A percentile compares a stretch with the other conserved stretches of the same genome.
These are phyloP conservation scores for Tilletia indica DNA, from an alignment of 1,284 basidiomycete species.

Conservation along the genomic window DNA sequence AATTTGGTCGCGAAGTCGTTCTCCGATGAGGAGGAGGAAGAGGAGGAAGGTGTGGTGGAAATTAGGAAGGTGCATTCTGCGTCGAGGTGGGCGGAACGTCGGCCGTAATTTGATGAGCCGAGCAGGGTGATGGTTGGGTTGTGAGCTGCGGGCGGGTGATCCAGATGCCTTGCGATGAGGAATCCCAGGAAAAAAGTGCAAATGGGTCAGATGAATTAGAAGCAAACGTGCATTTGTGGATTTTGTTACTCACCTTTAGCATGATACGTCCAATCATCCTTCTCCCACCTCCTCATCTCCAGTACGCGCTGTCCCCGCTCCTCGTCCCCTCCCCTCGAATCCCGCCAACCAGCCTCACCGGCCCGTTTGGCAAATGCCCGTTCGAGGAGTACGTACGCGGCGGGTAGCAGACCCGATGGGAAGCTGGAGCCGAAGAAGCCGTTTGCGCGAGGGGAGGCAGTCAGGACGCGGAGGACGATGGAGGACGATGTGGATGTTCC, in stretches of 20 bases:
- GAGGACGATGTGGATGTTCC: not conserved
- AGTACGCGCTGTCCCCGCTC: slow-evolving; percentile 58
- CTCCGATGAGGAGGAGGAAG: slow-evolving; percentile 3
- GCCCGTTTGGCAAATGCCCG: slow-evolving; percentile 72
- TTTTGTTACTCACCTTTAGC: slow-evolving; percentile 72
- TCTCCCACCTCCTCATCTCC: slow-evolving; percentile 80
- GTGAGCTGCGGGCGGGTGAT: slow-evolving; percentile 59
- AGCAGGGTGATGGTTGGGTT: slow-evolving; percentile 74
- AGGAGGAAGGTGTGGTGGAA: slow-evolving; percentile 59
- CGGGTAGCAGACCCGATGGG: slow-evolving; percentile 85
- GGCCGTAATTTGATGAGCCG: slow-evolving; percentile 93
- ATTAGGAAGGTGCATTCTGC: slow-evolving; percentile 88
- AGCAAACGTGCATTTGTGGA: no score
- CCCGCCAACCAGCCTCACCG: slow-evolving; percentile 60
- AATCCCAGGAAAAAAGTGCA: not conserved
- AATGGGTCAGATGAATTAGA: not conserved
- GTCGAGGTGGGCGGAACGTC: slow-evolving; percentile 84
- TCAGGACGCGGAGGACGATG: slow-evolving; percentile 68
- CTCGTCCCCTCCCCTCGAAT: slow-evolving; percentile 24
- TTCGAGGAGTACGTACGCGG: slow-evolving; percentile 87
- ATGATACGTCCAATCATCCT: slow-evolving; percentile 95
- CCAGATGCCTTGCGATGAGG: slow-evolving; percentile 70
- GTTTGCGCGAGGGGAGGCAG: slow-evolving; percentile 80
- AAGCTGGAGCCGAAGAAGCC: slow-evolving; percentile 89
- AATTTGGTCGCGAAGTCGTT: slow-evolving; percentile 49